A percentile compares a stretch with the other conserved stretches of the same genome.
phyloP scores from a whole-genome alignment of 2,329 filamentous ascomycete genomes.

The Fusarium metavorans region DNA sequence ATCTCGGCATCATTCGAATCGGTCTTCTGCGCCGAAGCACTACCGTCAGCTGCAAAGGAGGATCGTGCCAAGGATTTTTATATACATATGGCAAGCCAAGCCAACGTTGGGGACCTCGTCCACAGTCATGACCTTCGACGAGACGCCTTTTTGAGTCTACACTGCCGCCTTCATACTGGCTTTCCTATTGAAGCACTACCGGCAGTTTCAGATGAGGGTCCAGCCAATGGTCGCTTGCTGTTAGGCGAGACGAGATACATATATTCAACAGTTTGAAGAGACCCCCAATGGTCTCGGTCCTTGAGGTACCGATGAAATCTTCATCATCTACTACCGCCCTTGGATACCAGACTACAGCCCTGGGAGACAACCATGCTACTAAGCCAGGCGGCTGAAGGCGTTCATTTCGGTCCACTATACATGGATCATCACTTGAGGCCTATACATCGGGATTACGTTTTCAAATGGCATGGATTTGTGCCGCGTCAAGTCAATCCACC shows the following conservation, averaged over 20 bases:
- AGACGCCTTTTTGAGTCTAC: not conserved
- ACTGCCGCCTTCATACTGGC: not conserved
- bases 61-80: not conserved
- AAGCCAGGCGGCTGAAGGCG: not conserved
- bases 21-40: too few relatives aligned
- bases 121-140: not conserved
- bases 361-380: not conserved
- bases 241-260: not conserved
- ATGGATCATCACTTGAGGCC: not conserved
- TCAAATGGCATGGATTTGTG: not conserved
- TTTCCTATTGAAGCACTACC: not conserved
- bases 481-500: not conserved
- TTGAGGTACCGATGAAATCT: not conserved
- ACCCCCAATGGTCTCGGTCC: not conserved
- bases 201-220: not conserved
- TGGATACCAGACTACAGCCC: not conserved
- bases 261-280: not conserved
- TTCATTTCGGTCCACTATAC: not conserved
- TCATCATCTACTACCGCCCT: not conserved
- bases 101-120: not conserved
- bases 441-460: not conserved
- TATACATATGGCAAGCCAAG: not conserved
- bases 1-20: too few relatives aligned
- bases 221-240: not conserved
- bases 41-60: too few relatives aligned